Conservation (phyloP, 257 asterid species). For the Hygrophila difformis region DNA sequence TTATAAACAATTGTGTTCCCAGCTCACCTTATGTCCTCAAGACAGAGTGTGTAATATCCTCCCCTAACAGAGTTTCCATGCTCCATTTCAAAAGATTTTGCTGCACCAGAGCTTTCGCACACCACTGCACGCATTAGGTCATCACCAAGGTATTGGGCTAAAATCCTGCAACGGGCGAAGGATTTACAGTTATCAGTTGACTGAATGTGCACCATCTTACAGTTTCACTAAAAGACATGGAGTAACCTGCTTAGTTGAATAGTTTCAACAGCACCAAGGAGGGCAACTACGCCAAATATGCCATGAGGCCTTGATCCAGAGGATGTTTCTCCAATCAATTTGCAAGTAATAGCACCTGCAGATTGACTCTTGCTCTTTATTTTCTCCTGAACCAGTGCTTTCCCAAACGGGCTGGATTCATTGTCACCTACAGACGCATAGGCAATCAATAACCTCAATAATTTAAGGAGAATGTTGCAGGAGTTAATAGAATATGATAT, state of each 20-base stretch:
- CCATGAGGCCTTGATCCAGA: slow-evolving; percentile 13
- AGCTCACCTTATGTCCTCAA: slow-evolving; percentile 49
- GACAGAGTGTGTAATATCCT: slow-evolving; percentile 33
- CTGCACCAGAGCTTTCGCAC: slow-evolving; percentile 37
- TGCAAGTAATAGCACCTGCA: slow-evolving; percentile 46
- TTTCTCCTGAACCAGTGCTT: slow-evolving; percentile 15
- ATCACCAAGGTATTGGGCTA: slow-evolving; percentile 53
- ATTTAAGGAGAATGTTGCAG: neutral
- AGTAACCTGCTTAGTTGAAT: slow-evolving; percentile 53
- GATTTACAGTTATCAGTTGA: neutral
- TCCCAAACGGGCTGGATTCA: slow-evolving; percentile 13
- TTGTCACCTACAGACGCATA: slow-evolving; percentile 22
- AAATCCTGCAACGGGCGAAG: slow-evolving; percentile 27
- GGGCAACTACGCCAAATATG: slow-evolving; percentile 56
- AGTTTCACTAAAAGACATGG: slow-evolving; percentile 1
- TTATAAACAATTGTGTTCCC: neutral
- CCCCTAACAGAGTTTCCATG: slow-evolving; percentile 23
- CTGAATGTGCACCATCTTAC: neutral
- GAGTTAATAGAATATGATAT: too few relatives aligned
- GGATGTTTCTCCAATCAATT: slow-evolving; percentile 14
- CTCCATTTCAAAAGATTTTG: slow-evolving; percentile 21
- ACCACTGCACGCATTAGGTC: slow-evolving; percentile 60
- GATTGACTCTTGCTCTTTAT: slow-evolving; percentile 27
- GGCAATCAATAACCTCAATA: neutral
- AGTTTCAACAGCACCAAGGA: slow-evolving; percentile 42